Base-by-base conservation (phyloP, 306 rosid species). In the Medicago truncatula region DNA sequence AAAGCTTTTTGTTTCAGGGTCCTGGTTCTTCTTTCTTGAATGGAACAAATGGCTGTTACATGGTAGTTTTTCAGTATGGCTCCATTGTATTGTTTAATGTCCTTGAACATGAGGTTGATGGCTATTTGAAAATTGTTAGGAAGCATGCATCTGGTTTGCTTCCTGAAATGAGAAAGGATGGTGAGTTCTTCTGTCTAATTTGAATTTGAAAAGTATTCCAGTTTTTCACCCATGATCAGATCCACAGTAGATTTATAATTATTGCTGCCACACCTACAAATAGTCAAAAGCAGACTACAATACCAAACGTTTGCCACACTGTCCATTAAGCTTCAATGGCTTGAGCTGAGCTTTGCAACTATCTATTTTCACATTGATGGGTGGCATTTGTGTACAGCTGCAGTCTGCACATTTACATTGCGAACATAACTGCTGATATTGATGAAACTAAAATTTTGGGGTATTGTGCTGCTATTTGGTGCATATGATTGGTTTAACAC, bases 31-130 rank as follows among this genome's bases (percentile, higher is more conserved):
- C 81, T 73, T 88, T 90, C 81, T 81, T 87, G 78, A 84, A 90
- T 44, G 98, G 96, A 83, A 89, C 90, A 77, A 87, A 76, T 76
- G 86, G 89, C 81, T 75, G 86, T 82, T 95, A 71, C 86, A 84
- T 95, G 98, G 96, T 95, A 74, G 98, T 95, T 80, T 95, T 95
- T 79, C 99, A 95, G 79, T 95, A 95, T 77, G 99, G 99, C 53
- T 95, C 97, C 58, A 92, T 92, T 43, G 96, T 92, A 72, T 77
- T 95, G 83, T 95, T 95, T 85, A 95, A 95, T 71, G 92, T 90
- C 17, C 83, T 81, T 43, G 99, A 92, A 76, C 85, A 82, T 2
- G 91, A 89, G 74, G 85, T 92, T 65, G 97, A 96, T 73, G 91
- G 72, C 67, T 89, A 88, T 76, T 77, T 92, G 83, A 83, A 96